A percentile compares a stretch with the other conserved stretches of the same genome.
Evolutionary conservation across 2,329 filamentous ascomycete species (phyloP).

Genomic region (Pestalotiopsis sp.): DNA sequence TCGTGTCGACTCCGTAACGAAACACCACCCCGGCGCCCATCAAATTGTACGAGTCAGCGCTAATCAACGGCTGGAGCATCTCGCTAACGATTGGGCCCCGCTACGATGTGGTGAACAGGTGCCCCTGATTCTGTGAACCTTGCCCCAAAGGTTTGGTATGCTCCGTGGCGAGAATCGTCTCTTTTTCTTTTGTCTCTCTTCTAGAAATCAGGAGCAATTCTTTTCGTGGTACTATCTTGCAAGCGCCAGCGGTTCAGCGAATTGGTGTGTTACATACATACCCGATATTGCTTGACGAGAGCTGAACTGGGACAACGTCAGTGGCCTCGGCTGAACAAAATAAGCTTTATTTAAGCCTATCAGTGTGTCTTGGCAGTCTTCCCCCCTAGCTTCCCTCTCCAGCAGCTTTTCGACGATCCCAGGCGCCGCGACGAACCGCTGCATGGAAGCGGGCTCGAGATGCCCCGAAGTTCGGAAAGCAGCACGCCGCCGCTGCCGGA

Average conservation of each 20-base stretch:
- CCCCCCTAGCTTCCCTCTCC: background rate
- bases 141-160: background rate
- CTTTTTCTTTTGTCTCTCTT: background rate
- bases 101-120: background rate
- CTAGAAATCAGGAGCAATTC: too few relatives aligned
- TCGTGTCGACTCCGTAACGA: too few relatives aligned
- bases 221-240: too few relatives aligned
- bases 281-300: background rate
- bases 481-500: background rate
- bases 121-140: background rate
- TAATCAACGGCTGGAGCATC: background rate
- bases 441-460: slow-evolving; percentile 4
- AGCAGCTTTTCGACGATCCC: background rate
- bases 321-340: background rate
- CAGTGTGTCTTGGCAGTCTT: background rate
- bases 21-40: too few relatives aligned
- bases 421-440: background rate
- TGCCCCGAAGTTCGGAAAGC: background rate
- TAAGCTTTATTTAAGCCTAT: background rate
- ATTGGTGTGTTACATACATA: too few relatives aligned
- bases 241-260: too few relatives aligned
- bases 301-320: background rate
- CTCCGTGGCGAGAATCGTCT: background rate
- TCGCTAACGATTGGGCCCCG: background rate
- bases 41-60: background rate